Conservation (phyloP, 176 grass and related monocot species). For the Oryza longistaminata region DNA sequence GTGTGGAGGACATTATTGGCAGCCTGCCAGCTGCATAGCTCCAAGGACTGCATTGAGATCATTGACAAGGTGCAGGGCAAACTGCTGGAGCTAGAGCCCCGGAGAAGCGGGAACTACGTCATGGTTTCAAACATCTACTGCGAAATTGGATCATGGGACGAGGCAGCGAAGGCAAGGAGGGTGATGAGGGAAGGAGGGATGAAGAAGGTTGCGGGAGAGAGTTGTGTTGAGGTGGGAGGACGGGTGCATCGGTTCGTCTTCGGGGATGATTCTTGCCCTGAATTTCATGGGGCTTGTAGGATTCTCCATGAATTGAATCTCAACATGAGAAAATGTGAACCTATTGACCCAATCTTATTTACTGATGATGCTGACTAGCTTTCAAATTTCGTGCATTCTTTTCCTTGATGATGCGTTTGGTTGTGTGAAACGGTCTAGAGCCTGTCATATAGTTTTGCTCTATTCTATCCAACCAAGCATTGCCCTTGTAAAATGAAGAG, state of each 20-base stretch:
- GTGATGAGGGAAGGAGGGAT: conserved; percentile 57
- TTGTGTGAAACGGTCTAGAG: background rate
- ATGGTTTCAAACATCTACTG: conserved; percentile 56
- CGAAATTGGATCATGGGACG: conserved; percentile 50
- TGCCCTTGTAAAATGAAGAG: background rate
- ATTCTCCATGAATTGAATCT: conserved; percentile 39
- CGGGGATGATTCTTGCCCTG: conserved; percentile 44
- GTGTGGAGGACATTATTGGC: conserved; percentile 62
- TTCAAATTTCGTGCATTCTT: background rate
- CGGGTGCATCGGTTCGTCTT: conserved; percentile 33
- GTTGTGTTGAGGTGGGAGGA: conserved; percentile 49
- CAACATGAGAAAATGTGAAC: conserved; percentile 44
- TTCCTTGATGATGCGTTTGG: background rate
- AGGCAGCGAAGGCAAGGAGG: conserved; percentile 43
- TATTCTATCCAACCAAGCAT: background rate
- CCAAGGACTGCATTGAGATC: conserved; percentile 41
- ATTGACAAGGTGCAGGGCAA: conserved; percentile 45
- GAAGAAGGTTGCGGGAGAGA: conserved; percentile 65
- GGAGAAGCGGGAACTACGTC: conserved; percentile 51
- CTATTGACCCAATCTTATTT: background rate
- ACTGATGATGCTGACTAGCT: conserved; percentile 13
- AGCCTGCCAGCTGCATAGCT: conserved; percentile 57
- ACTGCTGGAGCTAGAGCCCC: conserved; percentile 55
- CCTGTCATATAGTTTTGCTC: background rate
- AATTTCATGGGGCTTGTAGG: conserved; percentile 23